Evolutionary conservation across 495 filamentous ascomycete species (phyloP), one percentile per base, ranked within the genome.

Genomic region (Massariosphaeria phaeospora): DNA sequence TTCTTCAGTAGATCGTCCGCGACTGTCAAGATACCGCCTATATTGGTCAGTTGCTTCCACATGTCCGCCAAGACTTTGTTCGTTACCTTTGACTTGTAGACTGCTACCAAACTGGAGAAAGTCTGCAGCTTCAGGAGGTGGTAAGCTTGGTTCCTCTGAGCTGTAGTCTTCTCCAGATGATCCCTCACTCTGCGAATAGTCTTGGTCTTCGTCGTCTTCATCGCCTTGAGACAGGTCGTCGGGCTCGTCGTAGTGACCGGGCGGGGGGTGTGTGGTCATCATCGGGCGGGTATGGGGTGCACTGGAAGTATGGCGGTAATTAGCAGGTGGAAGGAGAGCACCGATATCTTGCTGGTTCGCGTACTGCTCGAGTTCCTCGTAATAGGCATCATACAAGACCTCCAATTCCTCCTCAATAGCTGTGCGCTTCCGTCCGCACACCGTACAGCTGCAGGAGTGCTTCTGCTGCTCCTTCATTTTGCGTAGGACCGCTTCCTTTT

Each of bases 401-500:
- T 99, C 93, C 11, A 99, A 75, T 69, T 99, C 94, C 70, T 99
- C 93, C 70, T 99, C 93, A 63, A 99, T 99, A 8, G 93, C 93
- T 7, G 87, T 96, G 39, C 93, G 82, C 71, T 97, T 99, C 58
- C 93, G 81, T 44, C 93, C 93, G 73, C 93, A 99, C 33, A 97
- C 91, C 5, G 88, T 95, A 64, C 93, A 99, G 66, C 90, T 96
- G 72, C 93, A 99, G 2, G 93, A 97, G 66, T 97, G 93, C 70
- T 96, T 97, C 69, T 99, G 93, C 71, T 99, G 93, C 69, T 99
- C 94, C 73, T 99, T 98, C 93, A 99, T 99, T 73, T 99, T 99
- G 61, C 87, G 87, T 46, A 99, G 71, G 1, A 99, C 93, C 5
- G 94, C 93, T 72, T 97, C 90, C 67, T 99, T 99, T 72, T 99